These are phyloP conservation scores for Sambucus nigra DNA, from an alignment of 129 eudicot species.

Conservation along the genomic window DNA sequence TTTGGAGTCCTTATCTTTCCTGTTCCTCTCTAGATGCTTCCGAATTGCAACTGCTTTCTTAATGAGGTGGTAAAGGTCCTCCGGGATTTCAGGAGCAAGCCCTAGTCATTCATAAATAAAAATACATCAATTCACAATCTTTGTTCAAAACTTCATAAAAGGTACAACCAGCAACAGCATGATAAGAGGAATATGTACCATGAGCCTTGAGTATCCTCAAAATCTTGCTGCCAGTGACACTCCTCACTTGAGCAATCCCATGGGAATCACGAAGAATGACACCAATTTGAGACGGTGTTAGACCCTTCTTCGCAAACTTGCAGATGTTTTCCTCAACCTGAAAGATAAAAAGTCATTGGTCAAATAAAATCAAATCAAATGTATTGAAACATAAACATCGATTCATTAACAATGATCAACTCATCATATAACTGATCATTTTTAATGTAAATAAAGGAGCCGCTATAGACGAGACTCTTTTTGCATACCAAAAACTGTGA, in stretches of 20 bases:
- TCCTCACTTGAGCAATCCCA: constrained; percentile 63
- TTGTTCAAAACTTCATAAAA: not conserved
- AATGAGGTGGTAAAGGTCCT: constrained; percentile 50
- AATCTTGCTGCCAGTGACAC: constrained; percentile 58
- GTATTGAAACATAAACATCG: too few species aligned
- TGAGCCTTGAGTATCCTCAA: constrained; percentile 51
- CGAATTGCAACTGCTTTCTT: constrained; percentile 60
- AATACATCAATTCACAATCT: not conserved
- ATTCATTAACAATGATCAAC: too few species aligned
- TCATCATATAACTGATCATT: too few species aligned
- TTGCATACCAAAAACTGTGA: too few species aligned
- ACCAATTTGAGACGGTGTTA: constrained; percentile 63
- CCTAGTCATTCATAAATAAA: constrained; percentile 16
- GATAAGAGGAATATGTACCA: constrained; percentile 18
- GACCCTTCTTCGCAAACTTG: constrained; percentile 63
- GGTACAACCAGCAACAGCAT: not conserved
- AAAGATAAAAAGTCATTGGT: not conserved
- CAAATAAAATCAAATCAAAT: too few species aligned
- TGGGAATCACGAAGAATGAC: constrained; percentile 69
- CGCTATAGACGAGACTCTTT: too few species aligned
- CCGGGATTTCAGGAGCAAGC: constrained; percentile 59
- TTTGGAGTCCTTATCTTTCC: constrained; percentile 58
- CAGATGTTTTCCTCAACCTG: constrained; percentile 58
- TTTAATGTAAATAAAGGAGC: too few species aligned
- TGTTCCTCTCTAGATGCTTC: constrained; percentile 61